Evolutionary conservation across 2,329 filamentous ascomycete genomes (phyloP).

Genomic region (Verticillium nubilum): DNA sequence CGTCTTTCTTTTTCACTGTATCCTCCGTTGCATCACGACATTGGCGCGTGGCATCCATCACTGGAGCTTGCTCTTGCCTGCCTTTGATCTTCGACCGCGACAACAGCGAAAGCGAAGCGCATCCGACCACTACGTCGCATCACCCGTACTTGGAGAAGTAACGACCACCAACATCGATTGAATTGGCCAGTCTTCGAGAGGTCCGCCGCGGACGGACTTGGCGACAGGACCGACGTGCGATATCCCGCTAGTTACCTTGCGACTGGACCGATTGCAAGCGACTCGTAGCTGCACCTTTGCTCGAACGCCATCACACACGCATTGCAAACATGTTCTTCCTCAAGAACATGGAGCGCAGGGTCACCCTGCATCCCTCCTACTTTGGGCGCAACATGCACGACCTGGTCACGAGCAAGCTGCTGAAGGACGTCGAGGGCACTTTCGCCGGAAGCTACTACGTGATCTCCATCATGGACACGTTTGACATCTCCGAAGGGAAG

Average conservation of each 20-base stretch:
- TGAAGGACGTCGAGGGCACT: constrained; percentile 90
- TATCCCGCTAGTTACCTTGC: background rate
- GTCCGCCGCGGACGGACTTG: background rate
- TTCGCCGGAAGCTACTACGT: constrained; percentile 97
- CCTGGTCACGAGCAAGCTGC: constrained; percentile 80
- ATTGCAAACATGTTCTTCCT: constrained; percentile 83
- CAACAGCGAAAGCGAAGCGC: background rate
- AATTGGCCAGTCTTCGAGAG: background rate
- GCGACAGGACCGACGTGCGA: background rate
- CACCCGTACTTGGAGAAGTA: background rate
- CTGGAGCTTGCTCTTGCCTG: background rate
- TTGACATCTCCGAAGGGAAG: constrained; percentile 88
- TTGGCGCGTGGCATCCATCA: background rate
- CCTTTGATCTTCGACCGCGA: background rate
- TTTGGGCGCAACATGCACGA: constrained; percentile 93
- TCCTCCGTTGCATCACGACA: background rate
- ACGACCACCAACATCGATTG: background rate
- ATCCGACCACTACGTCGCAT: background rate
- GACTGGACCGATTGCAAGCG: background rate
- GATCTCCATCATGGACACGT: constrained; percentile 95
- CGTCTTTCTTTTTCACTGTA: background rate
- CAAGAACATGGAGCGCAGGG: constrained; percentile 90
- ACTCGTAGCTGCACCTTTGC: background rate
- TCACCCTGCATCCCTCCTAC: constrained; percentile 94
- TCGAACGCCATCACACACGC: background rate